A percentile compares a stretch with the other conserved stretches of the same genome.
phyloP scores from a whole-genome alignment of 2,329 filamentous ascomycete species.

The Colletotrichum cereale region DNA sequence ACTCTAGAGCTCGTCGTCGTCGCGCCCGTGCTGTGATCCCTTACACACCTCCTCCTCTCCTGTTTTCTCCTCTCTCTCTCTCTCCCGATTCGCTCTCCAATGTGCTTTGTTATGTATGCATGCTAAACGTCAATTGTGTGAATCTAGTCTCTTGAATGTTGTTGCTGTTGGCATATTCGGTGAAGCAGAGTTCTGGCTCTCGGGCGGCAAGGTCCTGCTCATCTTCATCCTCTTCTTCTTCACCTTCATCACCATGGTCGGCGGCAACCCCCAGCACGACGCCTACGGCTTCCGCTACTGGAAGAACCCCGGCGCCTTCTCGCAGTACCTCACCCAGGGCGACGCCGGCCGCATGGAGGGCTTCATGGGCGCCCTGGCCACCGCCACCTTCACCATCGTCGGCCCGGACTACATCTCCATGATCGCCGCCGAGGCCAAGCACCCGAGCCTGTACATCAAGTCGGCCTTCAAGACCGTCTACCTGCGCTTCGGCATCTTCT shows the following conservation, averaged over 20 bases:
- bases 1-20: slow-evolving; percentile 30
- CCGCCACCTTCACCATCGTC: slow-evolving; percentile 73
- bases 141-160: slow-evolving; percentile 42
- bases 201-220: slow-evolving; percentile 65
- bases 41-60: not conserved
- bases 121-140: slow-evolving; percentile 36
- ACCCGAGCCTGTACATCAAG: slow-evolving; percentile 71
- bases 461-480: slow-evolving; percentile 70
- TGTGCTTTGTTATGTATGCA: slow-evolving; percentile 27
- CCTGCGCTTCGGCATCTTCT: slow-evolving; percentile 69
- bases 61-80: not conserved
- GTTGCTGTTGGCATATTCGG: slow-evolving; percentile 56
- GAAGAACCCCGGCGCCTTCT: slow-evolving; percentile 37
- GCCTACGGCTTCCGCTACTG: slow-evolving; percentile 43
- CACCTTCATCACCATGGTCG: slow-evolving; percentile 60
- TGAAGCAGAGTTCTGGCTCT: slow-evolving; percentile 70
- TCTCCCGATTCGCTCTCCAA: not conserved
- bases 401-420: slow-evolving; percentile 76
- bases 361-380: slow-evolving; percentile 76
- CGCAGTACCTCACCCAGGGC: slow-evolving; percentile 52
- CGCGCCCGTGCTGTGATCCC: slow-evolving; percentile 23
- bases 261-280: slow-evolving; percentile 44
- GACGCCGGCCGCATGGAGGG: slow-evolving; percentile 77
- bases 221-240: slow-evolving; percentile 74
- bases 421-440: slow-evolving; percentile 74